These are phyloP conservation scores for Colletotrichum neosansevieriae DNA, from an alignment of 2,329 filamentous ascomycete genomes.

Conservation along the genomic window DNA sequence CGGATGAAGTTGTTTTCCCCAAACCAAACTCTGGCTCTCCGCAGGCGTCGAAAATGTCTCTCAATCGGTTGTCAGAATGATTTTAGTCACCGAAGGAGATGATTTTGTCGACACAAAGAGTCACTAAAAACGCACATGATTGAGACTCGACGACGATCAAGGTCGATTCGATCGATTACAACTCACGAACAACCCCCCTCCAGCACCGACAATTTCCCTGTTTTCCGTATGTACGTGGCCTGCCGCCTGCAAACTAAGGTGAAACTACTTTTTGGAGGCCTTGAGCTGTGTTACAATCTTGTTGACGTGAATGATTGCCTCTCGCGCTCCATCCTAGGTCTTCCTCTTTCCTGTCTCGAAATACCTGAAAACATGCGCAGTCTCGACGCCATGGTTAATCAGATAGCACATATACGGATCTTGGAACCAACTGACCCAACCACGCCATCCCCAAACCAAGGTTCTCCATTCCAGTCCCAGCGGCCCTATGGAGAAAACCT, in stretches of 20 bases:
- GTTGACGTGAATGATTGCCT: constrained; percentile 50
- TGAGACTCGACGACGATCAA: too few species aligned
- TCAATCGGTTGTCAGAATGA: too few species aligned
- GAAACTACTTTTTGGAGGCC: not conserved
- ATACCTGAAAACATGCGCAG: constrained; percentile 53
- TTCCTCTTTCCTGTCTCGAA: constrained; percentile 56
- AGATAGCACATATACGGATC: constrained; percentile 51
- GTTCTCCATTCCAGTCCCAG: constrained; percentile 56
- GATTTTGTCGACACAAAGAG: too few species aligned
- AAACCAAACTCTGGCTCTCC: too few species aligned
- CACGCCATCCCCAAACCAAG: constrained; percentile 55
- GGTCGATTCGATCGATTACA: too few species aligned
- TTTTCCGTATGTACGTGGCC: too few species aligned
- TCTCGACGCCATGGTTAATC: constrained; percentile 55
- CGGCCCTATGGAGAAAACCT: constrained; percentile 52
- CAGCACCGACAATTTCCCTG: not conserved
- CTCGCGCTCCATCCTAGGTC: constrained; percentile 53
- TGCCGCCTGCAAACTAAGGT: not conserved
- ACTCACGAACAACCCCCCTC: too few species aligned
- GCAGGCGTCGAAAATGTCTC: too few species aligned
- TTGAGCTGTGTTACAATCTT: constrained; percentile 48
- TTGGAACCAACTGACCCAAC: constrained; percentile 56
- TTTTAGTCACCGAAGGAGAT: too few species aligned
- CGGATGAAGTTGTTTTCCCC: too few species aligned
- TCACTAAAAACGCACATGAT: too few species aligned